Evolutionary conservation across 1,139 yeast genomes (phyloP).

Genomic region (Saccharomyces uvarum): DNA sequence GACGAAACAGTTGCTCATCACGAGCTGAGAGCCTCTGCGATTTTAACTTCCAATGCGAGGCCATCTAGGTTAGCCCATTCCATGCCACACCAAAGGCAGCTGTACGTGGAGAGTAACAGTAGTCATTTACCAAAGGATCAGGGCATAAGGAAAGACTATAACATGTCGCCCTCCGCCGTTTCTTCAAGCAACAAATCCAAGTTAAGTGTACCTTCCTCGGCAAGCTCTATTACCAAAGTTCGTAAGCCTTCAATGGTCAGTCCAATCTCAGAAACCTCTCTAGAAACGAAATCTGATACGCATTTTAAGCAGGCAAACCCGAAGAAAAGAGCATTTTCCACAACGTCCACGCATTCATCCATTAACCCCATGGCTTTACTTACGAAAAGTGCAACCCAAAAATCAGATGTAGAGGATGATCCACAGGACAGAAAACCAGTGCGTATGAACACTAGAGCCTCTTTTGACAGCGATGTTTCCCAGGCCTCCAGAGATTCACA

Average conservation of each 20-base stretch:
- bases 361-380: conserved; percentile 1
- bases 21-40: conserved; percentile 4
- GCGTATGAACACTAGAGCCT: conserved; percentile 25
- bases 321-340: conserved; percentile 8
- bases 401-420: conserved; percentile 5
- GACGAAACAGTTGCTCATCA: conserved; percentile 9
- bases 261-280: background rate
- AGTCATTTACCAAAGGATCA: conserved; percentile 1
- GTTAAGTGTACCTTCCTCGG: background rate
- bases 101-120: background rate
- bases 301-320: conserved; percentile 6
- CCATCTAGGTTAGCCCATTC: conserved; percentile 20
- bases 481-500: conserved; percentile 67
- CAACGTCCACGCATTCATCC: conserved; percentile 6
- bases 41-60: conserved; percentile 13
- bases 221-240: background rate
- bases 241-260: background rate
- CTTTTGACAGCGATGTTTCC: conserved; percentile 58
- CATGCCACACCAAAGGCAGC: conserved; percentile 12
- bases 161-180: background rate
- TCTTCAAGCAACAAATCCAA: background rate
- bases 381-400: conserved; percentile 10
- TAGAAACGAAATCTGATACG: background rate
- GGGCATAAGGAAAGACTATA: conserved; percentile 2
- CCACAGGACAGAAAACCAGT: conserved; percentile 10